Conservation (phyloP, 768 basidiomycete species). For the Amanita subjunquillea region DNA sequence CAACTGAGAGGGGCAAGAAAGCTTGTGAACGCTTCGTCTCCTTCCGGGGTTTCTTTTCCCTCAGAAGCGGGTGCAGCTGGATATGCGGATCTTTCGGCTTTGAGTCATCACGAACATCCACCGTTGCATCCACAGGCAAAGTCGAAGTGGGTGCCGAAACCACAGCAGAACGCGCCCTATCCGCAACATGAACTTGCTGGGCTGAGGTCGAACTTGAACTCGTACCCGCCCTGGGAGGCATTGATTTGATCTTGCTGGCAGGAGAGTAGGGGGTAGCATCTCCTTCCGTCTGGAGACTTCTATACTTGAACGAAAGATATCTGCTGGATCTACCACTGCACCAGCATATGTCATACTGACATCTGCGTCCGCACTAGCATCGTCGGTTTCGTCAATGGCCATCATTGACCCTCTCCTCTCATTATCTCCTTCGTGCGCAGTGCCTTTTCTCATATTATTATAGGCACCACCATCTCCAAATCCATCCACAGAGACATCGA, state of each 20-base stretch:
- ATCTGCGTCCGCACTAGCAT: not conserved
- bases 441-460: not conserved
- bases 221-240: not conserved
- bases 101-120: not conserved
- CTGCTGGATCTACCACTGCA: not conserved
- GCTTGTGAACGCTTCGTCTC: not conserved
- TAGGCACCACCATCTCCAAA: not conserved
- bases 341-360: constrained; percentile 1
- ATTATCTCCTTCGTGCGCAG: not conserved
- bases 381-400: not conserved
- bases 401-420: not conserved
- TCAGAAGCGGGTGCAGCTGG: constrained; percentile 2
- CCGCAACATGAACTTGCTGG: not conserved
- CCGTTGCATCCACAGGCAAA: not conserved
- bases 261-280: not conserved
- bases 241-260: not conserved
- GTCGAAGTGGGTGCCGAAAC: not conserved
- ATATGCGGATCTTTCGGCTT: not conserved
- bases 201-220: not conserved
- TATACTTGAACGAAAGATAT: not conserved
- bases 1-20: not conserved
- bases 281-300: not conserved
- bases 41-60: not conserved
- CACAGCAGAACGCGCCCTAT: not conserved
- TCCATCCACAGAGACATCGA: not conserved